Percentiles rank a stretch among this genome's conserved stretches.
Conservation (phyloP, 108 stramenopile genomes). For the Fragilariopsis cylindrus region DNA sequence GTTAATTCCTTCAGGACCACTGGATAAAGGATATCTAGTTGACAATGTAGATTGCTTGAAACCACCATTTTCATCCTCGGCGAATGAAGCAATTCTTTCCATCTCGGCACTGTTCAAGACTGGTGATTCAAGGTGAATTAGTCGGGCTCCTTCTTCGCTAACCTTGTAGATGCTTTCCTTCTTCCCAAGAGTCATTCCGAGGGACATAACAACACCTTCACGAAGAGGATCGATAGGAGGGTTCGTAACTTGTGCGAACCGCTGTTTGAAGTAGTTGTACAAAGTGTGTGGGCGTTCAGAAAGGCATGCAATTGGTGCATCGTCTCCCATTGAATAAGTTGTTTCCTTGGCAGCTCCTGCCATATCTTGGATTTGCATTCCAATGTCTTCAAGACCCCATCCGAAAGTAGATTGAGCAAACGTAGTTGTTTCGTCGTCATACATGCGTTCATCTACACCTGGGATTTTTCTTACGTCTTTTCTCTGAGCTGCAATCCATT, state of each 20-base stretch:
- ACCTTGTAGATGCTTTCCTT: constrained; percentile 95
- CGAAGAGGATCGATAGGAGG: constrained; percentile 97
- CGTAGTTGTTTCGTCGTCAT: constrained; percentile 81
- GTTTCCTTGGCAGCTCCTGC: constrained; percentile 94
- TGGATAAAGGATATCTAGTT: constrained; percentile 79
- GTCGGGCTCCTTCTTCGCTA: constrained; percentile 76
- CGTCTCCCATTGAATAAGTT: constrained; percentile 98
- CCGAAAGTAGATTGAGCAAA: constrained; percentile 89
- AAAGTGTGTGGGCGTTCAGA: constrained; percentile 86
- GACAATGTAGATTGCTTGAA: constrained; percentile 79
- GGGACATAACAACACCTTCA: constrained; percentile 96
- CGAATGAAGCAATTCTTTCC: constrained; percentile 58
- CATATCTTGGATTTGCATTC: constrained; percentile 96
- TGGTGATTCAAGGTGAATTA: constrained; percentile 84
- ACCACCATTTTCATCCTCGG: constrained; percentile 69
- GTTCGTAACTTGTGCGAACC: constrained; percentile 97
- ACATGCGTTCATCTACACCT: constrained; percentile 56
- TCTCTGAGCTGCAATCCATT: constrained; percentile 78
- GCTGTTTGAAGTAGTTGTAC: constrained; percentile 98
- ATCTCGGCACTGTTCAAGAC: constrained; percentile 76
- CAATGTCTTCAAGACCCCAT: constrained; percentile 95
- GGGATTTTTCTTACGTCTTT: constrained; percentile 66
- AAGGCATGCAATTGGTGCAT: constrained; percentile 92
- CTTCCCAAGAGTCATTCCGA: constrained; percentile 92
- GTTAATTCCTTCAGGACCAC: constrained; percentile 84